Evolutionary conservation across 2,329 filamentous ascomycete species (phyloP).

Genomic region (Aspergillus sp.): DNA sequence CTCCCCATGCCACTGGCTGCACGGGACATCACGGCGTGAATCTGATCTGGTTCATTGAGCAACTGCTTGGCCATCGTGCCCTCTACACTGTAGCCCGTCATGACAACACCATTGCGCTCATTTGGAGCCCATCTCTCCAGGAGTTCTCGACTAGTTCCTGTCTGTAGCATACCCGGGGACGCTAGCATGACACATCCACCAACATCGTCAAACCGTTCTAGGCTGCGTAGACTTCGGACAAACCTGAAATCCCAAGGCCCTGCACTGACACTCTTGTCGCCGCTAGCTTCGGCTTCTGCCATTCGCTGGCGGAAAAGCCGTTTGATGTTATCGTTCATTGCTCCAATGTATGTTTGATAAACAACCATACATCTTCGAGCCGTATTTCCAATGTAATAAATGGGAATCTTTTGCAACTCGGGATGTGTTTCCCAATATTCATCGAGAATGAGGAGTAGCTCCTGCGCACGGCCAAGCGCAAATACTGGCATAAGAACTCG

Average conservation of each 20-base stretch:
- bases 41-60: constrained; percentile 90
- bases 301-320: constrained; percentile 89
- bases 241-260: constrained; percentile 97
- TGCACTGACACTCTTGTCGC: constrained; percentile 66
- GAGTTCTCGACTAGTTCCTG: constrained; percentile 87
- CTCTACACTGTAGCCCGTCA: constrained; percentile 97
- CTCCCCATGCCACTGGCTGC: constrained; percentile 53
- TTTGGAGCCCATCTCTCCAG: constrained; percentile 95
- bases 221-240: constrained; percentile 84
- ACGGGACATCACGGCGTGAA: constrained; percentile 87
- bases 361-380: constrained; percentile 97
- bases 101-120: constrained; percentile 95
- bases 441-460: constrained; percentile 89
- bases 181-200: constrained; percentile 97
- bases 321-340: constrained; percentile 99
- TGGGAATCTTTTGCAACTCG: constrained; percentile 86
- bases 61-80: constrained; percentile 98
- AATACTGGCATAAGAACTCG: constrained; percentile 94
- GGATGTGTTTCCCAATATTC: constrained; percentile 93
- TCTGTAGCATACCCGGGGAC: constrained; percentile 97
- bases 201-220: constrained; percentile 94
- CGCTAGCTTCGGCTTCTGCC: constrained; percentile 81
- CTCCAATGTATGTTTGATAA: constrained; percentile 96
- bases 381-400: constrained; percentile 96
- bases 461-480: constrained; percentile 88